Evolutionary conservation across 169 alveolate species (phyloP).

Genomic region (Miamiensis avidus): DNA sequence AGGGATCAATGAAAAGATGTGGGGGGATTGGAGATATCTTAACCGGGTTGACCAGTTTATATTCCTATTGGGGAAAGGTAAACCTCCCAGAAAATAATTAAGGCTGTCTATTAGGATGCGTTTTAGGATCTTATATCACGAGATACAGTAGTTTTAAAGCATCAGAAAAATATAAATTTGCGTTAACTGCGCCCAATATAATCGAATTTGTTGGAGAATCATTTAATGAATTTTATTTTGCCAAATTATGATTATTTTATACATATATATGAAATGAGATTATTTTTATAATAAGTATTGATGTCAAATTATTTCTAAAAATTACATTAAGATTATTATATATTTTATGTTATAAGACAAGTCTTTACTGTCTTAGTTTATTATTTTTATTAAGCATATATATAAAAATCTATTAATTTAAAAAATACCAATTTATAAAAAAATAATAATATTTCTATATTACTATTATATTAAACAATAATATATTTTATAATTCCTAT

Average conservation of each 20-base stretch:
- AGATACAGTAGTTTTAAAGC: constrained; percentile 49
- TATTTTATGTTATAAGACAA: too few species aligned
- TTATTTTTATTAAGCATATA: too few species aligned
- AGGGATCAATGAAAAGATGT: constrained; percentile 83
- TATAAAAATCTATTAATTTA: too few species aligned
- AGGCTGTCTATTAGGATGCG: constrained; percentile 46
- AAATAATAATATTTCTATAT: too few species aligned
- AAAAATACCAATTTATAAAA: too few species aligned
- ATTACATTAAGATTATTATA: too few species aligned
- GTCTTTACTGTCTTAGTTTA: too few species aligned
- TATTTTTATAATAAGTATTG: too few species aligned
- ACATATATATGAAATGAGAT: not conserved
- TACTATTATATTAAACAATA: too few species aligned
- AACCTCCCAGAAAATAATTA: constrained; percentile 14
- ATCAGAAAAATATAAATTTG: constrained; percentile 42
- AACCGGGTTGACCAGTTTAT: constrained; percentile 71
- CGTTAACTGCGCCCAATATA: constrained; percentile 70
- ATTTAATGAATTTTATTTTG: not conserved
- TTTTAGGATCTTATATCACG: constrained; percentile 53
- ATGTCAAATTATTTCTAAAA: too few species aligned
- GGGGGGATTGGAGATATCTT: constrained; percentile 89
- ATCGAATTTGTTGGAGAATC: constrained; percentile 43
- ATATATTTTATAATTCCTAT: too few species aligned
- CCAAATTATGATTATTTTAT: too few species aligned
- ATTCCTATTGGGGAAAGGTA: constrained; percentile 54